Evolutionary conservation across 2,329 filamentous ascomycete genomes (phyloP).

Genomic region (Ophidiomyces ophidiicola): DNA sequence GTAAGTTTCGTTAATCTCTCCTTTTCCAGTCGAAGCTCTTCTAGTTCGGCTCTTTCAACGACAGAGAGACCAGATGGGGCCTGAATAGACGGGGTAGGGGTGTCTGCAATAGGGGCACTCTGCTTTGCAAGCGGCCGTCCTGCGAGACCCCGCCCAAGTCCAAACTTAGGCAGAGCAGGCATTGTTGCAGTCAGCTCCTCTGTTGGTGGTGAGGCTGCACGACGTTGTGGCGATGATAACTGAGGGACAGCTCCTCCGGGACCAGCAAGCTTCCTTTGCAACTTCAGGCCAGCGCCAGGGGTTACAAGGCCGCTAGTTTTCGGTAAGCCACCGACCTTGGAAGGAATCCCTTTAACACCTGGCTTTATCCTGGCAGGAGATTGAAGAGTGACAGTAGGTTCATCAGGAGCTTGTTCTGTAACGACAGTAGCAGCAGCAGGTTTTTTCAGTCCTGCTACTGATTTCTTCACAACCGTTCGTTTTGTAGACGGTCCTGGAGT

Average conservation of each 20-base stretch:
- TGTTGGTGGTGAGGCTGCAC: conserved; percentile 34
- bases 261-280: conserved; percentile 34
- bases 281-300: conserved; percentile 33
- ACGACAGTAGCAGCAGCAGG: conserved; percentile 36
- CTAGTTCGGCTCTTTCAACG: conserved; percentile 82
- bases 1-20: conserved; percentile 62
- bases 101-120: conserved; percentile 29
- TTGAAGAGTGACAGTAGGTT: conserved; percentile 31
- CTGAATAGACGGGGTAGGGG: conserved; percentile 40
- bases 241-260: conserved; percentile 24
- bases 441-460: conserved; percentile 42
- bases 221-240: conserved; percentile 30
- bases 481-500: conserved; percentile 37
- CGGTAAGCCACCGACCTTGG: conserved; percentile 36
- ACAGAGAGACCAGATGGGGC: conserved; percentile 54
- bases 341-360: conserved; percentile 29
- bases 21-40: conserved; percentile 73
- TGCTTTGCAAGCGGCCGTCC: conserved; percentile 76
- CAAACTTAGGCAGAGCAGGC: conserved; percentile 47
- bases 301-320: conserved; percentile 32
- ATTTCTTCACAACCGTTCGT: conserved; percentile 40
- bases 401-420: conserved; percentile 42
- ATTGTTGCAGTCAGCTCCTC: conserved; percentile 34
- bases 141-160: conserved; percentile 62
- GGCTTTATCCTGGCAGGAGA: conserved; percentile 38